These are phyloP conservation scores for Colletotrichum gigasporum DNA, from an alignment of 2,329 filamentous ascomycete genomes.

Conservation along the genomic window DNA sequence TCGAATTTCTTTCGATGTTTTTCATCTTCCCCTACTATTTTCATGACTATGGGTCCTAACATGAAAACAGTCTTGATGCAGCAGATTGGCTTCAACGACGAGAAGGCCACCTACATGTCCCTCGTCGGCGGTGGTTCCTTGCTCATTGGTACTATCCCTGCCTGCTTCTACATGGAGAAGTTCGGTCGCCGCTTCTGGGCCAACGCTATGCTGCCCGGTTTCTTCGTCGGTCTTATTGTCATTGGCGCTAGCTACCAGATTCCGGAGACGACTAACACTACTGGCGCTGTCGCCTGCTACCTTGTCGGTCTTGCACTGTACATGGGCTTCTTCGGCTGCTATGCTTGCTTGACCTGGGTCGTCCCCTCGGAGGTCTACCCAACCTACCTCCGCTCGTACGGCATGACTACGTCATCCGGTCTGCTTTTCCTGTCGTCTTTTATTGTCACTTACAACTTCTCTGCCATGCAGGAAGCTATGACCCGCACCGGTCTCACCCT, in stretches of 20 bases:
- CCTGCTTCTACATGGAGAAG: constrained; percentile 76
- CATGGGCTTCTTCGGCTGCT: constrained; percentile 74
- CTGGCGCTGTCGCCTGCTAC: constrained; percentile 67
- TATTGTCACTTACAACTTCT: constrained; percentile 81
- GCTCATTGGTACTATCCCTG: constrained; percentile 73
- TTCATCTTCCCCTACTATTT: no score
- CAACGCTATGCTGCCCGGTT: constrained; percentile 75
- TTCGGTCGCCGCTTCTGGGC: constrained; percentile 81
- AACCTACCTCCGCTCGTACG: constrained; percentile 76
- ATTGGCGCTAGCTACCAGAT: constrained; percentile 73
- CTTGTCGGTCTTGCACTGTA: constrained; percentile 74
- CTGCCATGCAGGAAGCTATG: constrained; percentile 75
- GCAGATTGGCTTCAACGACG: constrained; percentile 72
- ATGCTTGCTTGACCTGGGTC: constrained; percentile 73
- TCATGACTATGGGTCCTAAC: neutral
- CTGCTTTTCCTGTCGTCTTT: constrained; percentile 77
- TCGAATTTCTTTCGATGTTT: no score
- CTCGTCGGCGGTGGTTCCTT: constrained; percentile 75
- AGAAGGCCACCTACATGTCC: constrained; percentile 77
- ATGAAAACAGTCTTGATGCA: constrained; percentile 67
- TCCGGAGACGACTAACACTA: constrained; percentile 52
- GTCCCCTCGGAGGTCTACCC: constrained; percentile 76
- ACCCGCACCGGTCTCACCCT: constrained; percentile 70
- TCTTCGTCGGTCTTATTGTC: constrained; percentile 74
- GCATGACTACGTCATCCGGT: constrained; percentile 76